Base-by-base conservation (phyloP, 2,329 filamentous ascomycete species). In the Xylariaceae sp. region DNA sequence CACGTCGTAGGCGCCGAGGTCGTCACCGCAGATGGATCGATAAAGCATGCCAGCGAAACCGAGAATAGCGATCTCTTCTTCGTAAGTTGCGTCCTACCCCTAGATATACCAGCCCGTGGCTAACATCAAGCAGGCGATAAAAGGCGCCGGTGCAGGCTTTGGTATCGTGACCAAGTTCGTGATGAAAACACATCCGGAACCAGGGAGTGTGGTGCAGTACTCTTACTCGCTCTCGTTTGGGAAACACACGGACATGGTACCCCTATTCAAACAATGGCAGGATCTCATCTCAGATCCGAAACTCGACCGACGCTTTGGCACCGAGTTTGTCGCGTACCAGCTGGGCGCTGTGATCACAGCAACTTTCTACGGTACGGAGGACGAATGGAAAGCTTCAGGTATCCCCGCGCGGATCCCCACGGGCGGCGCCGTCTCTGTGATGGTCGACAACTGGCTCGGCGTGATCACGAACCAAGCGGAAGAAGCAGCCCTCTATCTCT, bases 401-500 rank as follows among this genome's bases (percentile, higher is more conserved):
- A 83, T 85, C 23, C 72, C 75, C 1, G 67, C 71, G 17, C 75
- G 72, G 57, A 77, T 85, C 2, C 82, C 82, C 1, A 65, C 67
- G 7, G 74, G 75, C 9, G 74, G 75, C 4, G 69, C 69, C 9
- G 64, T 75, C 3, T 75, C 79, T 8, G 66, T 83, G 4, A 76
- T 80, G n/a, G 64, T 85, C 18, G 78, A 80, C 47, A 82, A 88
- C 73, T 90, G 86, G 85, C 73, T 88, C 17, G 84, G 77, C 5
- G 76, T 85, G 51, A 74, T 88, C 4, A 76, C 78, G 0, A 76
- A 82, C 49, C 76, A 80, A 60, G 81, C 79, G 10, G 77, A 84
- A 61, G 74, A 77, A 44, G 76, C 76, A 10, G 78, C 72, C 0
- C 72, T 84, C 3, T 75, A 75, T 68, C 70, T 81, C 63, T 76